Base-by-base conservation (phyloP, 1,284 basidiomycete genomes). In the Tremellales sp. region DNA sequence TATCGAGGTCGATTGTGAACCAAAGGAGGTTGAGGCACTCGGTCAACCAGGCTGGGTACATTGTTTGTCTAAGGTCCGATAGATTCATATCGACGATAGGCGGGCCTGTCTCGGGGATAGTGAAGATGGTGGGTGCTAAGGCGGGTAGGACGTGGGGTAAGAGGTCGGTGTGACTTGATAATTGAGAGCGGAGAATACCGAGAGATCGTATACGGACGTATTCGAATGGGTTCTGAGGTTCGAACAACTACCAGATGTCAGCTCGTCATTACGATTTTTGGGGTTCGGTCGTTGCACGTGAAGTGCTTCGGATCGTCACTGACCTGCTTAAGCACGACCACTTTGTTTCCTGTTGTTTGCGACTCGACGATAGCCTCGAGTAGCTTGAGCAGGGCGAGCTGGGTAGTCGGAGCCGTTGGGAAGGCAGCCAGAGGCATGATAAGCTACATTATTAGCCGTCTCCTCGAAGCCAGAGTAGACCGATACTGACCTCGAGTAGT, bases 161-260 rank as follows among this genome's bases (percentile, higher is more conserved):
- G 22, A 64, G 51, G n/a, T 56, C 33, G 17, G 51, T 43, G 21
- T 36, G 15, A 15, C 15, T n/a, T 36, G 19, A n/a, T 17, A 36
- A 53, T 48, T 23, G 60, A 42, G 5, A 40, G 24, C 5, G 56
- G 40, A 29, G 40, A 43, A 72, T 39, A 23, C 57, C 56, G 11
- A 72, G 47, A 7, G 53, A 47, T 43, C 62, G 53, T 11, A 68
- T 51, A n/a, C 67, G 55, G 23, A 70, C 51, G 11, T 56, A 55
- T 8, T 67, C 62, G 51, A 67, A 72, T 1, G 67, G 67, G 48
- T 70, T 67, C 2, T 53, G 48, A 12, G 65, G 64, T 39, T 70
- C 67, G n/a, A 69, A 45, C 4, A 70, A 52, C 62, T 68, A 49
- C 2, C 15, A 13, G 11, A 36, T 15, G 11, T 46, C 37, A 40